phyloP scores from a whole-genome alignment of 805 yeast genomes.

The Ogataea trehalophila region DNA sequence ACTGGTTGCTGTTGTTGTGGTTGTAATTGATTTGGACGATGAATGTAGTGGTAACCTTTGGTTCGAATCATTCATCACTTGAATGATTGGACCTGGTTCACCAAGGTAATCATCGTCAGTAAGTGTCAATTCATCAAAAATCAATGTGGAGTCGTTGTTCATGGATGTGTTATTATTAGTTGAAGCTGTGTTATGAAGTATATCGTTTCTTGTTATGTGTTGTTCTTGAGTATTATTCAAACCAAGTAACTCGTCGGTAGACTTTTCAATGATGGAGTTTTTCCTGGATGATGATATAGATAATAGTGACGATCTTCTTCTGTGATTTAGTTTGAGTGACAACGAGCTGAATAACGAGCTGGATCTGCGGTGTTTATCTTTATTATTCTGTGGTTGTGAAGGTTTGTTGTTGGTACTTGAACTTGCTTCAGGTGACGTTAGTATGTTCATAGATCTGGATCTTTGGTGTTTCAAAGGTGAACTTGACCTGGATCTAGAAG shows the following conservation, averaged over 20 bases:
- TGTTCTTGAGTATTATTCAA: constrained; percentile 2
- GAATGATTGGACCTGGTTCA: constrained; percentile 33
- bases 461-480: constrained; percentile 10
- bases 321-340: constrained; percentile 25
- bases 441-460: not conserved
- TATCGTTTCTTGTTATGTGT: not conserved
- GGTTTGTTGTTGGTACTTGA: not conserved
- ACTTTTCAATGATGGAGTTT: constrained; percentile 22
- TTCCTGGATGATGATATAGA: constrained; percentile 15
- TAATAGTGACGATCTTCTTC: constrained; percentile 21
- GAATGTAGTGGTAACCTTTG: not conserved
- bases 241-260: constrained; percentile 26
- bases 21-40: not conserved
- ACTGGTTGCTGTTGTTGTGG: not conserved
- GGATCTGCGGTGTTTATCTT: constrained; percentile 18
- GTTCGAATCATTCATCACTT: constrained; percentile 4
- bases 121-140: constrained; percentile 23
- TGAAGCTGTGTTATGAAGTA: not conserved
- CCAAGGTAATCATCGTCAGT: constrained; percentile 27
- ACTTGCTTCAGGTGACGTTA: no score
- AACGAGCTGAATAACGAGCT: constrained; percentile 23
- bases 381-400: not conserved
- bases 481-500: constrained; percentile 4
- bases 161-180: no score
- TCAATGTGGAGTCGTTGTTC: constrained; percentile 20